phyloP scores from a whole-genome alignment of 192 early-diverging fungal species.

The Paraglomus occultum region DNA sequence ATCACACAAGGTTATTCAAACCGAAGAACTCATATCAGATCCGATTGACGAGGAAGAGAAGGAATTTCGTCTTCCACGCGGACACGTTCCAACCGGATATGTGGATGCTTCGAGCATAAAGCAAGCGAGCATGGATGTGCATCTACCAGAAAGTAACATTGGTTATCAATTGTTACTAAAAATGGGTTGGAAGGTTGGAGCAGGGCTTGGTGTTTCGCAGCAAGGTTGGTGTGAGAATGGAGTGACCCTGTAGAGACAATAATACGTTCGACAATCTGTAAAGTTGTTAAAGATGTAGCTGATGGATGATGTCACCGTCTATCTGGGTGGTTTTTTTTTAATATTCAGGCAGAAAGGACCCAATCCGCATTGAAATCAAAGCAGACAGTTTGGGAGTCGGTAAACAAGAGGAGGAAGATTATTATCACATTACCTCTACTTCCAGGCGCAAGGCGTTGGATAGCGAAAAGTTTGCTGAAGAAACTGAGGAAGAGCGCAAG shows the following conservation, averaged over 20 bases:
- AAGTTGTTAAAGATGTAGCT: no score
- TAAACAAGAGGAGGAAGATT: conserved; percentile 52
- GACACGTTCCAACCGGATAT: conserved; percentile 25
- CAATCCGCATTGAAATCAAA: conserved; percentile 67
- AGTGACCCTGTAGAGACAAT: no score
- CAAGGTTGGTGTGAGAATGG: conserved; percentile 45
- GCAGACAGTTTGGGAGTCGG: conserved; percentile 66
- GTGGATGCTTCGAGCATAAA: conserved; percentile 26
- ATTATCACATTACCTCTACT: conserved; percentile 55
- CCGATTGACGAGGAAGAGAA: not conserved
- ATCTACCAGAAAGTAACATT: conserved; percentile 57
- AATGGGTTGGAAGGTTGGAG: conserved; percentile 70
- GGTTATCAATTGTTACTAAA: conserved; percentile 67
- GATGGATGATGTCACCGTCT: not conserved
- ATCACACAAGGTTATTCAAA: not conserved
- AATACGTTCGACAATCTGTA: no score
- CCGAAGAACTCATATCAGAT: not conserved
- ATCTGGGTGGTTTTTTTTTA: conserved; percentile 3
- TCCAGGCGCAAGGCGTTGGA: conserved; percentile 61
- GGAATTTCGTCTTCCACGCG: conserved; percentile 20
- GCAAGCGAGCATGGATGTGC: conserved; percentile 55
- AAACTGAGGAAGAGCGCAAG: conserved; percentile 55
- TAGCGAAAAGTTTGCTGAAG: conserved; percentile 63
- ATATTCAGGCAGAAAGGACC: conserved; percentile 61
- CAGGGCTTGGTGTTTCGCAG: conserved; percentile 53